Conservation (phyloP, 495 filamentous ascomycete genomes). For the Sabuloglossum arenarium region DNA sequence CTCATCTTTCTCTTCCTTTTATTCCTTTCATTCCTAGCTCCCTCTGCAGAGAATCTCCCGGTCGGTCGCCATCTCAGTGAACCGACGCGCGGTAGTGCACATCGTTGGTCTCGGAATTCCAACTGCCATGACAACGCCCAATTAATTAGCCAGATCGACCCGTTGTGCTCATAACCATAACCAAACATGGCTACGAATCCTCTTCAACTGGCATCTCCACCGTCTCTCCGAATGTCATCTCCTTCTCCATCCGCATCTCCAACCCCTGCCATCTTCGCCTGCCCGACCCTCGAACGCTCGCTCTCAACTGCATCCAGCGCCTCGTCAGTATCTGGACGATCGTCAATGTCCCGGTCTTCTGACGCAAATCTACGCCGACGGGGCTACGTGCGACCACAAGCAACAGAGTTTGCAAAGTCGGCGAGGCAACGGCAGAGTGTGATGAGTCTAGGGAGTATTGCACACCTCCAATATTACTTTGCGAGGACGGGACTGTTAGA, state of each 20-base stretch:
- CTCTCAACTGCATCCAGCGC: constrained; percentile 56
- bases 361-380: constrained; percentile 40
- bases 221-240: neutral
- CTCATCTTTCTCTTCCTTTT: too few species aligned
- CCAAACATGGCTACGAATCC: neutral
- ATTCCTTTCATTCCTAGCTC: too few species aligned
- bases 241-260: constrained; percentile 14
- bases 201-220: neutral
- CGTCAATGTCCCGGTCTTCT: constrained; percentile 28
- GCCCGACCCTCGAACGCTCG: constrained; percentile 45
- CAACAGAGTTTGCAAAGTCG: constrained; percentile 76
- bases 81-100: too few species aligned
- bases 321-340: constrained; percentile 37
- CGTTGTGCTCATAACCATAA: neutral
- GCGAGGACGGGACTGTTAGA: constrained; percentile 84
- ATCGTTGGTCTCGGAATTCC: too few species aligned
- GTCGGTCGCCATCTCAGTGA: too few species aligned
- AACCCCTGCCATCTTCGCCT: constrained; percentile 14
- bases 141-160: neutral
- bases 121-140: neutral
- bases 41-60: too few species aligned
- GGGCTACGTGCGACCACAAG: constrained; percentile 80
- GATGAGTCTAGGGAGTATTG: constrained; percentile 86
- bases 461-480: constrained; percentile 96
- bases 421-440: constrained; percentile 81